Base-by-base conservation (phyloP, 139 green algal genomes). In the Gonium pectorale region DNA sequence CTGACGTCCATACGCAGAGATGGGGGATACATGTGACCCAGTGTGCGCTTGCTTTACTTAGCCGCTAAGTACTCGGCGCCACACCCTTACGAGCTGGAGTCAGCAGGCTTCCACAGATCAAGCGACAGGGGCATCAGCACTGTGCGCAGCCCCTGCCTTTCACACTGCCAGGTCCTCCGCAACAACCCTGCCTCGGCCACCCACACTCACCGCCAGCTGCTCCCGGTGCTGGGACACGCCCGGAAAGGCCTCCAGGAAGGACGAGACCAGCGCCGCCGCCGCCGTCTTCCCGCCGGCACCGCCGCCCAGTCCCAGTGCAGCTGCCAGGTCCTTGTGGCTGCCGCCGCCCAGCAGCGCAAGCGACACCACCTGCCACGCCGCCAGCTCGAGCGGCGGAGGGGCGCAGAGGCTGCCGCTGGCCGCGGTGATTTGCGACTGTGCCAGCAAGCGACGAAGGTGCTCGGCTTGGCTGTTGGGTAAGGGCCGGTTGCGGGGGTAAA, bases 241-340 rank as follows among this genome's bases (percentile, higher is more conserved):
- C 8, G 72, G 72, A n/a, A 88, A 88, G 27, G 73, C 72, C 49
- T 49, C 64, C 24, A 83, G 37, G 83, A 83, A 88, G 22, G 59
- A 67, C 21, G 70, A 44, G 63, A 83, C 26, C 44, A 79, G 63
- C 63, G 77, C 62, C 63, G 77, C 69, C 37, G 83, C 62, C 37
- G 73, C 73, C 26, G 52, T 64, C 63, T 83, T 88, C 40, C 72
- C 43, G 5, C 62, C 83, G 27, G 41, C 37, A 22, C 71, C 31
- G 4, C 54, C 19, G 60, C 63, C 31, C 49, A 60, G 49, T 21
- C 70, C 83, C 72, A 88, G 83, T 37, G 60, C 56, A 15, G 49
- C 27, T 2, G 82, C 82, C 43, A 82, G 43, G 62, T 82, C 59
- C 44, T 44, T 69, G 38, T 81, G 82, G 29, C 77, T 83, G 77